Percentiles rank a stretch among this genome's conserved stretches.
phyloP scores from a whole-genome alignment of 202 grass and related monocot species.

The Schoenoplectus triqueter region DNA sequence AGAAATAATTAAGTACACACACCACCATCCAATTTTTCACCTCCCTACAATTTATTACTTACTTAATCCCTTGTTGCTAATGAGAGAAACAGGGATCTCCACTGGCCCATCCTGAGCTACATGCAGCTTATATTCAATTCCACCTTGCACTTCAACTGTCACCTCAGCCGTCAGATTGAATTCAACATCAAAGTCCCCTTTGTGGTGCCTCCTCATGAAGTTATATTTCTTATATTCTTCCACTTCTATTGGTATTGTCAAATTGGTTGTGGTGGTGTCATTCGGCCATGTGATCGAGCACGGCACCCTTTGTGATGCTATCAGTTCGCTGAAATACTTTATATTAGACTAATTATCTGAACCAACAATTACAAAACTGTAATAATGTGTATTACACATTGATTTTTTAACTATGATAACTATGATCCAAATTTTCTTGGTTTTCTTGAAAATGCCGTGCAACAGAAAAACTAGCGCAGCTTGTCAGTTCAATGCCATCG shows the following conservation, averaged over 20 bases:
- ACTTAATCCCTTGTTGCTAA: background rate
- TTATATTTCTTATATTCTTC: conserved; percentile 1
- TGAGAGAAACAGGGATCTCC: background rate
- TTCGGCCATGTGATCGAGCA: background rate
- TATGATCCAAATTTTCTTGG: too few relatives aligned
- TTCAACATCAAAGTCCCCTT: conserved; percentile 7
- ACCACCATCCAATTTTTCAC: too few relatives aligned
- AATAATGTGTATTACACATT: too few relatives aligned
- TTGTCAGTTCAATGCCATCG: background rate
- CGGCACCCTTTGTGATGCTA: background rate
- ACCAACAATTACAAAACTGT: background rate
- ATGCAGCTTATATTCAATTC: background rate
- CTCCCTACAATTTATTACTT: too few relatives aligned
- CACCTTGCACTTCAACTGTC: background rate
- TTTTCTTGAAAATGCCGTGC: too few relatives aligned
- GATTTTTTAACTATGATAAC: too few relatives aligned
- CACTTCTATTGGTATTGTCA: conserved; percentile 16
- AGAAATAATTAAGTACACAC: too few relatives aligned
- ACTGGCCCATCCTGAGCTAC: background rate
- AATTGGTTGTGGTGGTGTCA: background rate
- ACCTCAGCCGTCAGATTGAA: conserved; percentile 5
- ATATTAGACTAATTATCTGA: background rate
- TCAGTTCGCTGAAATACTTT: background rate
- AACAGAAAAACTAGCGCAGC: too few relatives aligned
- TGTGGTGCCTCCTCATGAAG: conserved; percentile 22